Percentiles rank a stretch among this genome's conserved stretches.
Conservation (phyloP, 2,329 filamentous ascomycete species). For the Colletotrichum brevisporum region DNA sequence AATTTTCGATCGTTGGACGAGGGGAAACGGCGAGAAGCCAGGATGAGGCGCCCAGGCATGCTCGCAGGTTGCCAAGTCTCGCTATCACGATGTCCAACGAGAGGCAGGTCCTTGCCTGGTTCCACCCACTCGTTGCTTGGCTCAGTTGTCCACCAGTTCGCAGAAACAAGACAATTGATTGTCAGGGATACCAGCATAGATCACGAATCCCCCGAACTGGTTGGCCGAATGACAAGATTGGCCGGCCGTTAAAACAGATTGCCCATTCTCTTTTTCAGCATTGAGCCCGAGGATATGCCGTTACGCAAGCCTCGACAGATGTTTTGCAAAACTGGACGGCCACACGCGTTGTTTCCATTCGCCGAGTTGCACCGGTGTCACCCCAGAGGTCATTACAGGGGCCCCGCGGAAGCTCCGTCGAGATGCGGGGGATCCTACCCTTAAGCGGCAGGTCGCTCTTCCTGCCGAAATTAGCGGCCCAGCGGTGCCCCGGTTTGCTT, state of each 20-base stretch:
- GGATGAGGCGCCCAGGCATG: no score
- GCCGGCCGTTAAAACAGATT: background rate
- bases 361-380: slow-evolving; percentile 1
- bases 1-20: background rate
- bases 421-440: slow-evolving; percentile 15
- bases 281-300: background rate
- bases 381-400: background rate
- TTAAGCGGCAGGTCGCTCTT: slow-evolving; percentile 24
- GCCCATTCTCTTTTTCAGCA: slow-evolving; percentile 3
- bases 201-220: background rate
- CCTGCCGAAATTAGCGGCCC: slow-evolving; percentile 20
- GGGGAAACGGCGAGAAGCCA: background rate
- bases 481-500: background rate
- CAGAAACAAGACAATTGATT: background rate
- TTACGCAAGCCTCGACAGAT: slow-evolving; percentile 1
- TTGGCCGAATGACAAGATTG: slow-evolving; percentile 8
- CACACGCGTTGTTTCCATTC: slow-evolving; percentile 6
- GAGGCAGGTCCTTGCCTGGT: no score
- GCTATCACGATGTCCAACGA: no score
- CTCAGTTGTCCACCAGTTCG: fast-evolving
- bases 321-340: slow-evolving; percentile 1
- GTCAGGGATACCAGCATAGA: no score
- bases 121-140: no score
- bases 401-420: slow-evolving; percentile 9
- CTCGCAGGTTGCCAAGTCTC: no score